Evolutionary conservation across 257 asterid genomes (phyloP).

Genomic region (Nicotiana tomentosiformis): DNA sequence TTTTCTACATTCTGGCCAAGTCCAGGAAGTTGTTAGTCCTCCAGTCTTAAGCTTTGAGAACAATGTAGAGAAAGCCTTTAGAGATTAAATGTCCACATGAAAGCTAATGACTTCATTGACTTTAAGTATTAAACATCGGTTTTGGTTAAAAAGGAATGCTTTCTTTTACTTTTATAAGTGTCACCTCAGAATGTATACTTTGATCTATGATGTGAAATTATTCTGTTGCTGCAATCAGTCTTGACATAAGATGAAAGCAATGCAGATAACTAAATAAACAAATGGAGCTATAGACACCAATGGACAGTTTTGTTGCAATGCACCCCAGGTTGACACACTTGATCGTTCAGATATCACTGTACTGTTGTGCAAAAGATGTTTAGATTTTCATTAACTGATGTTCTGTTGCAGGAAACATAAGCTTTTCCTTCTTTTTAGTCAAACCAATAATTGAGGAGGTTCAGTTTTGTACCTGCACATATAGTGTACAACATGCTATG

Average conservation of each 20-base stretch:
- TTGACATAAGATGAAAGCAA: background rate
- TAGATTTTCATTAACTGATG: background rate
- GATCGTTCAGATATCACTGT: background rate
- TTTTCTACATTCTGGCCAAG: background rate
- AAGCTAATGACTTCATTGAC: background rate
- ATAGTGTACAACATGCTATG: background rate
- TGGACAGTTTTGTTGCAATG: background rate
- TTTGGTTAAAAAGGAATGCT: background rate
- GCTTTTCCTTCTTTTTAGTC: background rate
- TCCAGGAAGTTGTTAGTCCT: background rate
- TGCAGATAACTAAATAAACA: background rate
- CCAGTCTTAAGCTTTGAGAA: background rate
- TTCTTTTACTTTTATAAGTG: background rate
- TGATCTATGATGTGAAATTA: background rate
- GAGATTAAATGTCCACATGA: background rate
- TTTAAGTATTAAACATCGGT: background rate
- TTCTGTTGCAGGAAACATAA: slow-evolving; percentile 3
- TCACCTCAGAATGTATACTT: background rate
- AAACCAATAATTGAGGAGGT: background rate
- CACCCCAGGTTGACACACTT: slow-evolving; percentile 4
- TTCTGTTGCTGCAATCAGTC: background rate
- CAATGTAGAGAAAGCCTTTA: background rate
- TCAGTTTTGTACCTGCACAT: slow-evolving; percentile 2
- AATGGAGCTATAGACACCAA: background rate
- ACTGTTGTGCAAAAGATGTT: background rate